Base-by-base conservation (phyloP, 805 yeast species). In the Nakazawaea laoshanensis region DNA sequence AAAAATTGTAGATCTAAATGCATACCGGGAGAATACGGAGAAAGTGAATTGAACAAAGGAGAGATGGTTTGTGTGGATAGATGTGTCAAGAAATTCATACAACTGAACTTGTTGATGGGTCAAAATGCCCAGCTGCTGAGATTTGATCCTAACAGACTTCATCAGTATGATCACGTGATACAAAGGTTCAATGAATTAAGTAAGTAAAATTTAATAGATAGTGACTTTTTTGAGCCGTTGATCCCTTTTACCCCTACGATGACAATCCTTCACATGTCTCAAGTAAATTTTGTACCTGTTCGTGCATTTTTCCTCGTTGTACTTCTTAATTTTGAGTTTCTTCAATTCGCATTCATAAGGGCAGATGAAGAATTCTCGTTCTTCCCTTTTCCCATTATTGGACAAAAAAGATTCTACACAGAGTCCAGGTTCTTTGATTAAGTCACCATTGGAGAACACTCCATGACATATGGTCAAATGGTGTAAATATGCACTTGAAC, bases 11-110 rank as follows among this genome's bases (percentile, higher is more conserved):
- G 68, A 14, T 47, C 55, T 37, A 92, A 92, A 55, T 92, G 98
- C 56, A 68, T 92, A 25, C 78, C 81, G n/a, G 72, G 65, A n/a
- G 83, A 79, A 42, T 88, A 82, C 56, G 84, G 85, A 11, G 97
- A 89, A 46, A 67, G 72, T 7, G 96, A 89, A 17, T 61, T 88
- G 35, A 76, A 74, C 42, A 86, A 87, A 47, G 96, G 95, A 23
- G 96, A 88, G 51, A 57, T 65, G 38, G 67, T 73, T 28, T 89
- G 96, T 52, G 59, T 84, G 8, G 95, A 87, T 53, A 63, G 96
- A 39, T 88, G 97, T 59, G 89, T 83, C 27, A 57, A 75, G 42
- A 88, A 88, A 54, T 87, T 78, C 55, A 83, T 86, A 62, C 67
- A 67, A 45, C 78, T 87, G 29, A 87, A 79, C 51, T 54, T 71